These are phyloP conservation scores for Meyerozyma smithsonii DNA, from an alignment of 1,139 yeast genomes.

Conservation along the genomic window DNA sequence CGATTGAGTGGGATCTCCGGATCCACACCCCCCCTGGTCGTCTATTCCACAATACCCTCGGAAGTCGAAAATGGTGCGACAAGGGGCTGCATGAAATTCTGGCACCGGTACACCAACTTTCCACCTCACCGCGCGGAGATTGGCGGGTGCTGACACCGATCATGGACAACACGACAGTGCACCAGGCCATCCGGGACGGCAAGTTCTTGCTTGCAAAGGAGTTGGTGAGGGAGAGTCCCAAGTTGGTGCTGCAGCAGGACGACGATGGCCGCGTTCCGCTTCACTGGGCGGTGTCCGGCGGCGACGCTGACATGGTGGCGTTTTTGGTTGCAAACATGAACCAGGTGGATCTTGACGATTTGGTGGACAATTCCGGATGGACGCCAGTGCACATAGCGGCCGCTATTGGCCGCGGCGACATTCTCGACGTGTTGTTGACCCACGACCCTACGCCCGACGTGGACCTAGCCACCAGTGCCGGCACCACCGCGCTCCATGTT, in stretches of 20 bases:
- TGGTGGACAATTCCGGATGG: slow-evolving; percentile 78
- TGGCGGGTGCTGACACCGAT: too few species aligned
- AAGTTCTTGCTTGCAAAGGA: slow-evolving; percentile 45
- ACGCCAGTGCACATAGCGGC: slow-evolving; percentile 81
- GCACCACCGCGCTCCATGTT: slow-evolving; percentile 71
- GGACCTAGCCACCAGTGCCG: slow-evolving; percentile 49
- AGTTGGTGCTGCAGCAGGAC: slow-evolving; percentile 45
- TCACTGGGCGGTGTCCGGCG: slow-evolving; percentile 84
- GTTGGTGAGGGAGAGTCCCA: slow-evolving; percentile 46
- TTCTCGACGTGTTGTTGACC: slow-evolving; percentile 38
- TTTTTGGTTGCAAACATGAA: slow-evolving; percentile 39
- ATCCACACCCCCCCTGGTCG: neutral
- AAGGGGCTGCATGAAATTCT: neutral
- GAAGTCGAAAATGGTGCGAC: neutral
- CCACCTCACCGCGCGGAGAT: too few species aligned
- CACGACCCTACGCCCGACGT: slow-evolving; percentile 30
- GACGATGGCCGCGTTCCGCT: slow-evolving; percentile 77
- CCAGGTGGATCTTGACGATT: slow-evolving; percentile 55
- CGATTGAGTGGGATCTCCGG: too few species aligned
- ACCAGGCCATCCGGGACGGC: slow-evolving; percentile 58
- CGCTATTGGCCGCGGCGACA: slow-evolving; percentile 60
- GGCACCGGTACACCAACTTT: neutral
- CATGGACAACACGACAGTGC: slow-evolving; percentile 29
- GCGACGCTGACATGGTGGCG: slow-evolving; percentile 50
- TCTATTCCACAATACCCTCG: neutral